A percentile compares a stretch with the other conserved stretches of the same genome.
phyloP scores from a whole-genome alignment of 2,329 filamentous ascomycete genomes.

The Rhynchosporium graminicola region DNA sequence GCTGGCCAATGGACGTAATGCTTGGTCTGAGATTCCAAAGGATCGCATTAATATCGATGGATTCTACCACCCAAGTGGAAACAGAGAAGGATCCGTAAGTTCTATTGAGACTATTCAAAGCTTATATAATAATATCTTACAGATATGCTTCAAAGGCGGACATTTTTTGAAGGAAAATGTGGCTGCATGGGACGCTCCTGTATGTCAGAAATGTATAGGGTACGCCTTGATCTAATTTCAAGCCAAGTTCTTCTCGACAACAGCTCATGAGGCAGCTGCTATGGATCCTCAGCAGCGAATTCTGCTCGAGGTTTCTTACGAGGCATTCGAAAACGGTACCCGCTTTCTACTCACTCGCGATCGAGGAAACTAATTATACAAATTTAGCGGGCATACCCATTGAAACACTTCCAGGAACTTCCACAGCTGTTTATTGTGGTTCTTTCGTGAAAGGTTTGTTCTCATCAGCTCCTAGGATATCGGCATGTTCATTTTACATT shows the following conservation, averaged over 20 bases:
- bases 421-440: slow-evolving; percentile 24
- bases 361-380: background rate
- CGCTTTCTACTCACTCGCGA: background rate
- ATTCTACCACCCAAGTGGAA: slow-evolving; percentile 18
- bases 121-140: background rate
- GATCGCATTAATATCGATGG: slow-evolving; percentile 14
- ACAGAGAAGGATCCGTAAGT: slow-evolving; percentile 19
- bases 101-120: background rate
- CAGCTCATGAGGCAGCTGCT: slow-evolving; percentile 31
- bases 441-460: slow-evolving; percentile 24
- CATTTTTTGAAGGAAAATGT: slow-evolving; percentile 25
- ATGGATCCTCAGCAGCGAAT: slow-evolving; percentile 53
- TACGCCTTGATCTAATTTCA: background rate
- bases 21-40: slow-evolving; percentile 14
- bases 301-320: slow-evolving; percentile 45
- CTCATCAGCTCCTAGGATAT: background rate
- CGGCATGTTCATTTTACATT: background rate
- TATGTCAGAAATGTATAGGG: background rate
- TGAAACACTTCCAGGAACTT: slow-evolving; percentile 19
- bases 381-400: slow-evolving; percentile 25
- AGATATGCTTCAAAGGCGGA: slow-evolving; percentile 23
- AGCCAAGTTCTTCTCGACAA: slow-evolving; percentile 27
- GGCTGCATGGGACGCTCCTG: slow-evolving; percentile 24
- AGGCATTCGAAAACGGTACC: slow-evolving; percentile 23
- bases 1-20: slow-evolving; percentile 9